Percentiles rank a stretch among this genome's conserved stretches.
These are phyloP conservation scores for Aspergillus sp. DNA, from an alignment of 2,329 filamentous ascomycete genomes.

Conservation along the genomic window DNA sequence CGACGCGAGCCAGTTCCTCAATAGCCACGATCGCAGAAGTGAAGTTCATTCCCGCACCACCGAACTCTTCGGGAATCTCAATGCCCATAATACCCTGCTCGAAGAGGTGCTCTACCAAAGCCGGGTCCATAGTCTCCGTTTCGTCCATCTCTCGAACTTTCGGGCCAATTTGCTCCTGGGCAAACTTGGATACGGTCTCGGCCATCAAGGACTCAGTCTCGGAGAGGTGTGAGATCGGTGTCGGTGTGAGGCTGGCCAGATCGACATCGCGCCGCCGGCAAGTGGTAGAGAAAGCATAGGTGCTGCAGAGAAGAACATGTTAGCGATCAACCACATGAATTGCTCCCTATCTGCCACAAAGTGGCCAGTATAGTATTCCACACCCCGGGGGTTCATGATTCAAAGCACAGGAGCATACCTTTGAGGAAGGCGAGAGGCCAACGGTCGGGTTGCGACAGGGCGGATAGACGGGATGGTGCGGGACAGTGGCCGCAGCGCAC, in stretches of 20 bases:
- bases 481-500: slow-evolving; percentile 47
- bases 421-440: slow-evolving; percentile 40
- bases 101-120: slow-evolving; percentile 86
- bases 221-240: slow-evolving; percentile 88
- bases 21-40: slow-evolving; percentile 94
- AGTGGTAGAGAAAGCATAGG: slow-evolving; percentile 63
- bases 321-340: background rate
- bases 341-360: background rate
- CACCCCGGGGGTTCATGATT: background rate
- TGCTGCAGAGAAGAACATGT: slow-evolving; percentile 26
- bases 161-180: slow-evolving; percentile 81
- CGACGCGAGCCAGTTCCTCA: slow-evolving; percentile 90
- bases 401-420: slow-evolving; percentile 33
- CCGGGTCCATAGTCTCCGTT: slow-evolving; percentile 86
- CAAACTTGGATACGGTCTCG: slow-evolving; percentile 87
- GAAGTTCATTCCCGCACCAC: slow-evolving; percentile 98
- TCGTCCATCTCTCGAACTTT: slow-evolving; percentile 98
- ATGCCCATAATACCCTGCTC: slow-evolving; percentile 97
- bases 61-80: slow-evolving; percentile 96
- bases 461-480: slow-evolving; percentile 40
- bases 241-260: slow-evolving; percentile 77
- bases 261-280: slow-evolving; percentile 57
- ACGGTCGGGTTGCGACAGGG: slow-evolving; percentile 38
- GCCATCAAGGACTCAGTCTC: slow-evolving; percentile 88
- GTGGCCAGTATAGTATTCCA: background rate